Percentiles rank a stretch among this genome's conserved stretches.
phyloP scores from a whole-genome alignment of 176 grass and related monocot species.

The Cenchrus purpureus region DNA sequence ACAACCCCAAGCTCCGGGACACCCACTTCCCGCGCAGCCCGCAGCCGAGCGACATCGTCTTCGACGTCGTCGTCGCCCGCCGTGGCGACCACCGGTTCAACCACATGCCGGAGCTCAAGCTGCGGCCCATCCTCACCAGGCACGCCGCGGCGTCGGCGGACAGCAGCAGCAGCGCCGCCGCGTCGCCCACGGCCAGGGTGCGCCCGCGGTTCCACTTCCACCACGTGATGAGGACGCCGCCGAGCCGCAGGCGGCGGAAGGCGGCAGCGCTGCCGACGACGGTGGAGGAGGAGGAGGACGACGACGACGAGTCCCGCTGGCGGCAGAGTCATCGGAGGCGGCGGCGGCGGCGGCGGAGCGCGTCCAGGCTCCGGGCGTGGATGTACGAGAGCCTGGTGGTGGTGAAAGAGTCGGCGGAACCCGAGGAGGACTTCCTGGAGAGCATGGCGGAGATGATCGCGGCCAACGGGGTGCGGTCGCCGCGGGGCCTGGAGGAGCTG shows the following conservation, averaged over 20 bases:
- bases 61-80: conserved; percentile 45
- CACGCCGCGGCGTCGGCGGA: background rate
- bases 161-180: conserved; percentile 24
- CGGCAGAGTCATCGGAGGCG: background rate
- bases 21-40: conserved; percentile 54
- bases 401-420: conserved; percentile 68
- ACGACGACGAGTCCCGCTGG: background rate
- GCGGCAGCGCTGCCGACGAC: background rate
- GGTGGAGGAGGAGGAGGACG: background rate
- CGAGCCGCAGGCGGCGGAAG: conserved; percentile 1
- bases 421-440: conserved; percentile 75
- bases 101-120: conserved; percentile 56
- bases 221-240: background rate
- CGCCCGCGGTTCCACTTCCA: conserved; percentile 15
- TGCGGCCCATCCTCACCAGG: conserved; percentile 73
- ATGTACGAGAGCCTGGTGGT: conserved; percentile 64
- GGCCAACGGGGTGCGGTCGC: conserved; percentile 50
- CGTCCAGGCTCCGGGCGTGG: background rate
- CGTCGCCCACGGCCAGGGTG: conserved; percentile 36
- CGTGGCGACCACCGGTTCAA: conserved; percentile 16
- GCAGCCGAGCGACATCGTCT: conserved; percentile 42
- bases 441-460: conserved; percentile 84
- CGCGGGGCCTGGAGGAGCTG: conserved; percentile 62
- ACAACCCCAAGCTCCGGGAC: conserved; percentile 48
- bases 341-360: background rate